phyloP scores from a whole-genome alignment of 2,329 filamentous ascomycete species.

The Hypoxylon sp. region DNA sequence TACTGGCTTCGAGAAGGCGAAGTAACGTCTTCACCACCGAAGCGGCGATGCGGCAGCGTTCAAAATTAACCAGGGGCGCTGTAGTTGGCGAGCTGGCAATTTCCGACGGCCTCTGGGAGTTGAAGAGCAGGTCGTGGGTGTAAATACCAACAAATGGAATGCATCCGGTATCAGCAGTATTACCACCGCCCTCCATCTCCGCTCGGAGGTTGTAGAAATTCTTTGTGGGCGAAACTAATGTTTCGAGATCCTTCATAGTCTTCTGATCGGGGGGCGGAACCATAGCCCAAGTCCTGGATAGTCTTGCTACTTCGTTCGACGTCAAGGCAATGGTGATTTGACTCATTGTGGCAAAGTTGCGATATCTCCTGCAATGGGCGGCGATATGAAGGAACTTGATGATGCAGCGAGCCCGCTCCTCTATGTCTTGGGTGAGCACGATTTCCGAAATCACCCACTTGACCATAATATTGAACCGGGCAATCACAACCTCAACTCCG shows the following conservation, averaged over 20 bases:
- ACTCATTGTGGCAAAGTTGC: constrained; percentile 87
- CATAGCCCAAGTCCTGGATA: constrained; percentile 78
- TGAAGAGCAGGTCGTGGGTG: constrained; percentile 86
- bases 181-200: constrained; percentile 80
- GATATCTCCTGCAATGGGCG: constrained; percentile 77
- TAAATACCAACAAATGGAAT: constrained; percentile 89
- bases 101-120: constrained; percentile 81
- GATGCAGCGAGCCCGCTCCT: constrained; percentile 80
- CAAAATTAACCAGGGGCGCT: constrained; percentile 83
- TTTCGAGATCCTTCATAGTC: constrained; percentile 76
- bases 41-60: constrained; percentile 81
- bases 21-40: constrained; percentile 83
- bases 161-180: constrained; percentile 72
- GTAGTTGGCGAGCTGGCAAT: constrained; percentile 75
- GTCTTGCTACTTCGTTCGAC: constrained; percentile 76
- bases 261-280: constrained; percentile 74
- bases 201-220: constrained; percentile 82
- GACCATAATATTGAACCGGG: constrained; percentile 88
- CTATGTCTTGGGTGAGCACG: constrained; percentile 76
- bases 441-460: constrained; percentile 88
- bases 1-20: constrained; percentile 82
- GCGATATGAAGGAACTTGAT: constrained; percentile 88
- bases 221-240: constrained; percentile 78
- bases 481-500: constrained; percentile 86
- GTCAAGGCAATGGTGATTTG: constrained; percentile 83